A percentile compares a stretch with the other conserved stretches of the same genome.
Conservation (phyloP, 2,329 filamentous ascomycete species). For the Fusarium sp. region DNA sequence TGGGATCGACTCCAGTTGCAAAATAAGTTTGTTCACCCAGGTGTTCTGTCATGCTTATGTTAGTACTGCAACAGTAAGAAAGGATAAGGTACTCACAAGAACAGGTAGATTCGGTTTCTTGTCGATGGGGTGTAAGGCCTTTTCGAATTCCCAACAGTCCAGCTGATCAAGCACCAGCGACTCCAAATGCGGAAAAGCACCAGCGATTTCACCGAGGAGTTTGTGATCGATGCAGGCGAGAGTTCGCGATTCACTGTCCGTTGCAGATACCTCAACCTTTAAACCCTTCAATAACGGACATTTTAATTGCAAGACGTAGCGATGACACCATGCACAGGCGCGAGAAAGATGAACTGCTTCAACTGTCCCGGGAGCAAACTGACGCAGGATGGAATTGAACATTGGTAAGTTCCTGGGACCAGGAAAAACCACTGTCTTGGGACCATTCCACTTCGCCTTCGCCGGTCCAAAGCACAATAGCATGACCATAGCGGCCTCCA, state of each 20-base stretch:
- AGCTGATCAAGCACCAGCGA: not conserved
- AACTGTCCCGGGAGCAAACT: not conserved
- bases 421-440: not conserved
- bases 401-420: not conserved
- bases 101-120: not conserved
- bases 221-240: not conserved
- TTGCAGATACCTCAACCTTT: not conserved
- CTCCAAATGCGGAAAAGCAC: not conserved
- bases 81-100: not conserved
- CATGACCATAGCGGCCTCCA: not conserved
- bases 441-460: not conserved
- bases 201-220: not conserved
- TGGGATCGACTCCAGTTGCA: accelerated
- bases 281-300: not conserved
- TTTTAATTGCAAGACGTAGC: not conserved
- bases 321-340: not conserved
- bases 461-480: too few relatives aligned
- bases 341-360: not conserved
- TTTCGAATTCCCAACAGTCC: too few relatives aligned
- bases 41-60: accelerated
- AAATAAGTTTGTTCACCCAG: accelerated
- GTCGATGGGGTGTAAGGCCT: too few relatives aligned
- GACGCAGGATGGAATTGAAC: not conserved
- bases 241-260: accelerated
- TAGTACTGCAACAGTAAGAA: not conserved